Evolutionary conservation across 164 flowering plant genomes (phyloP), one percentile per base, ranked within the genome.

Genomic region (Houttuynia cordata): DNA sequence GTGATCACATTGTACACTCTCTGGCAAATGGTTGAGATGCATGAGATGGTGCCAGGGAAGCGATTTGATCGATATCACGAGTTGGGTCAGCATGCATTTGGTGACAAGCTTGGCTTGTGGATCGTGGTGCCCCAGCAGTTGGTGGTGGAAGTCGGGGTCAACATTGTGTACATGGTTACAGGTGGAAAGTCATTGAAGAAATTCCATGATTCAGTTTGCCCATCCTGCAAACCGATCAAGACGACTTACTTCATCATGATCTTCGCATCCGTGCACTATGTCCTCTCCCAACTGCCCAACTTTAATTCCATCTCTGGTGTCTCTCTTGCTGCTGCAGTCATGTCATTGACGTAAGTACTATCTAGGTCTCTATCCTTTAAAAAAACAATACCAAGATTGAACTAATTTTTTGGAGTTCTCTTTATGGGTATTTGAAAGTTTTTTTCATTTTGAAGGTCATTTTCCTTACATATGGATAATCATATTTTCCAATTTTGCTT

Each of bases 261-360:
- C 18, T 80, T 83, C 51, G 81, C 70, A n/a, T 77, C 85, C 0
- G 68, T 77, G n/a, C 85, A 81, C 52, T 78, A 80, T 57, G 66
- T 83, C 24, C 79, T 86, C 62, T 66, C 85, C 13, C 87, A 82
- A 25, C 70, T 80, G 47, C 89, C 93, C 24, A 80, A 78, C 57
- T 82, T 82, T 73, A 81, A 84, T 60, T 83, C 89, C 64, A 76
- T 82, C 59, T 47, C 83, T 1, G 67, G 70, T 13, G 74, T 86
- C 22, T 86, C 93, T 24, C 64, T 82, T 58, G 88, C 85, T 3
- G 88, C 88, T 0, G 87, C 92, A 8, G 71, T 75, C 62, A 86
- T 86, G 88, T 81, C 85, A 54, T 59, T 85, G 40, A 81, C 83
- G 91, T 85, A 80, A 54, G n/a, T n/a, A n/a, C n/a, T n/a, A n/a